Evolutionary conservation across 1,139 yeast genomes (phyloP).

Genomic region (Sugiyamaella paludigena): DNA sequence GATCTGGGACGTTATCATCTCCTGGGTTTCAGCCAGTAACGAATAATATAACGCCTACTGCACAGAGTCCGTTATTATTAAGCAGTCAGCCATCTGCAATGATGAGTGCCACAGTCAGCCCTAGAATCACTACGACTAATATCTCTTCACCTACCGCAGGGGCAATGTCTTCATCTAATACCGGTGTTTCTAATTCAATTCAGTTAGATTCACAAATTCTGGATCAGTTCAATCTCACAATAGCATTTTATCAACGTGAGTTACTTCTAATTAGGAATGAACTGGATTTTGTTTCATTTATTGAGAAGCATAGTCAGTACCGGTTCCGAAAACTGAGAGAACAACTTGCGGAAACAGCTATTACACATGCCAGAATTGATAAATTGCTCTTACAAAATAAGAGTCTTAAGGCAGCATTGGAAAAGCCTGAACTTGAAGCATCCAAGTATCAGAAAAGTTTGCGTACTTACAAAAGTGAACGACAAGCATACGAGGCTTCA

Average conservation of each 20-base stretch:
- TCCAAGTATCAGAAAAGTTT: conserved; percentile 30
- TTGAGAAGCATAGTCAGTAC: conserved; percentile 51
- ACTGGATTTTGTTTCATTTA: conserved; percentile 57
- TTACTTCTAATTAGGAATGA: conserved; percentile 59
- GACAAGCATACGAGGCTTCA: conserved; percentile 38
- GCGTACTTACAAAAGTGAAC: conserved; percentile 33
- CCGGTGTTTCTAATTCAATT: too few species aligned
- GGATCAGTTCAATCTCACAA: conserved; percentile 6
- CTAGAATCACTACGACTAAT: conserved; percentile 1
- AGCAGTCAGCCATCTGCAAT: conserved; percentile 10
- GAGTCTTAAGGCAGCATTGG: conserved; percentile 30
- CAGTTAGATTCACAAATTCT: conserved; percentile 10
- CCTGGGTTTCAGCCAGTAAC: conserved; percentile 5
- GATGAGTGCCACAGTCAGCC: conserved; percentile 10
- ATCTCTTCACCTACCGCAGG: conserved; percentile 2
- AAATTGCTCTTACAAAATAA: conserved; percentile 33
- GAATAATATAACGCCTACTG: background rate
- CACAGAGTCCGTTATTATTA: conserved; percentile 12
- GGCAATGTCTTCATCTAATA: background rate
- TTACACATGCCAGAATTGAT: conserved; percentile 33
- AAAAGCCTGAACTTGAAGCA: conserved; percentile 33
- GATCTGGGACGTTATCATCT: conserved; percentile 16
- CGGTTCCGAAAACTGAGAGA: conserved; percentile 44
- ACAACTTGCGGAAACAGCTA: conserved; percentile 38
- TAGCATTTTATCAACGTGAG: conserved; percentile 57